phyloP scores from a whole-genome alignment of 306 rosid genomes.

The Sphenostylis stenocarpa region DNA sequence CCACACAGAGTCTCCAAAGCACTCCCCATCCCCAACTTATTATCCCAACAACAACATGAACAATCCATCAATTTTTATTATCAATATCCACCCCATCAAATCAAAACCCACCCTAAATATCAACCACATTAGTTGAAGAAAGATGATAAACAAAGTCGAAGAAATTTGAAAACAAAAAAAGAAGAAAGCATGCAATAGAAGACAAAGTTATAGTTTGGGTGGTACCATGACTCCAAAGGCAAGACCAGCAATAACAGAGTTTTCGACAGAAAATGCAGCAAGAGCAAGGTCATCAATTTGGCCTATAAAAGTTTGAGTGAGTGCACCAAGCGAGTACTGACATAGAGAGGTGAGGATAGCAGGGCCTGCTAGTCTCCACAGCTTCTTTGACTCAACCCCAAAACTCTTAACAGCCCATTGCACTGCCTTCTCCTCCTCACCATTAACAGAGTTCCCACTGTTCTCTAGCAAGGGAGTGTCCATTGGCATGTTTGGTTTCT shows the following conservation, averaged over 20 bases:
- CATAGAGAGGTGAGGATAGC: slow-evolving; percentile 55
- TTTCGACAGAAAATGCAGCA: slow-evolving; percentile 73
- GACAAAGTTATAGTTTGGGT: no score
- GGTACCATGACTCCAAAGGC: slow-evolving; percentile 73
- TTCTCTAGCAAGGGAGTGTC: background rate
- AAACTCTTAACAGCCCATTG: background rate
- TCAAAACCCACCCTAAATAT: no score
- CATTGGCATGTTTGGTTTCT: background rate
- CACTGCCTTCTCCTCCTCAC: background rate
- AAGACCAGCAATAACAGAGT: slow-evolving; percentile 66
- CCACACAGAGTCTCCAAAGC: slow-evolving; percentile 85
- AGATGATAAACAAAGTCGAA: no score
- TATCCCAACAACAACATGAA: background rate
- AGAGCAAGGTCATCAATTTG: slow-evolving; percentile 54
- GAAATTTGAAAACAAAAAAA: no score
- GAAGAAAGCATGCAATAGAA: no score
- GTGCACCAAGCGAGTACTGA: slow-evolving; percentile 71
- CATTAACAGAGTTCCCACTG: background rate
- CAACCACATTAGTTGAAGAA: no score
- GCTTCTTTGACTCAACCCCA: background rate
- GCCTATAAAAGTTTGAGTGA: slow-evolving; percentile 64
- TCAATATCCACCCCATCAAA: no score
- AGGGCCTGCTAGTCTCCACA: slow-evolving; percentile 62
- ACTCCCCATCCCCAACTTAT: slow-evolving; percentile 94
- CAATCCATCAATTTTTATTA: background rate